A percentile compares a stretch with the other conserved stretches of the same genome.
phyloP scores from a whole-genome alignment of 1,284 basidiomycete species.

The Moesziomyces sp. region DNA sequence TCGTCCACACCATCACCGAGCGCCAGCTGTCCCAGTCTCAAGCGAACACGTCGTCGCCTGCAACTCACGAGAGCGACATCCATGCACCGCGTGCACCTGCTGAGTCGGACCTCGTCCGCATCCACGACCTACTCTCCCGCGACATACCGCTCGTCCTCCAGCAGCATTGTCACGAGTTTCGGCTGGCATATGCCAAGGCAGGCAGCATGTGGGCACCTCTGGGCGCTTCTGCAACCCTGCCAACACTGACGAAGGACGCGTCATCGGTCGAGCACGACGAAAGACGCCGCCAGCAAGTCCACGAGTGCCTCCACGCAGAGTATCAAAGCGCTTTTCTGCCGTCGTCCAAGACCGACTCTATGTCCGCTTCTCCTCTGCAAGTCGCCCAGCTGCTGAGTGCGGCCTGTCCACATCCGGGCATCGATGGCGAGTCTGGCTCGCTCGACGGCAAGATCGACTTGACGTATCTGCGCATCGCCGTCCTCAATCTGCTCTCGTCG shows the following conservation, averaged over 20 bases:
- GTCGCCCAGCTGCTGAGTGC: slow-evolving; percentile 27
- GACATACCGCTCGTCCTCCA: slow-evolving; percentile 43
- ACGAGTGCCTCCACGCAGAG: slow-evolving; percentile 1
- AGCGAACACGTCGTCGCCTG: neutral
- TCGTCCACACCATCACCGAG: slow-evolving; percentile 20
- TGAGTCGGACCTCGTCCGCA: slow-evolving; percentile 8
- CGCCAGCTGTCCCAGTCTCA: slow-evolving; percentile 8
- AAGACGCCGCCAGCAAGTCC: slow-evolving; percentile 14
- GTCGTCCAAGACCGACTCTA: neutral
- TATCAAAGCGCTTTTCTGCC: slow-evolving; percentile 4
- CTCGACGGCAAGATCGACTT: slow-evolving; percentile 42
- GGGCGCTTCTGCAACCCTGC: slow-evolving; percentile 3
- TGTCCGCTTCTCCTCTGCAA: slow-evolving; percentile 5
- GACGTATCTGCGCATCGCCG: slow-evolving; percentile 34
- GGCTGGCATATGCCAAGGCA: slow-evolving; percentile 20
- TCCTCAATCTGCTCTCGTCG: slow-evolving; percentile 30
- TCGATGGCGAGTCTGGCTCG: slow-evolving; percentile 16
- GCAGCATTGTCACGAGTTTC: slow-evolving; percentile 41
- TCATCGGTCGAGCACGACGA: slow-evolving; percentile 12
- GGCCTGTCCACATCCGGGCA: slow-evolving; percentile 36
- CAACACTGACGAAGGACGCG: neutral
- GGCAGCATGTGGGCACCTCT: slow-evolving; percentile 36
- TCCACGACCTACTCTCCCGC: slow-evolving; percentile 33
- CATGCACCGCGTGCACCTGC: slow-evolving; percentile 5
- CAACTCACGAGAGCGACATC: slow-evolving; percentile 13